Base-by-base conservation (phyloP, 192 early-diverging fungal genomes). In the Coemansia sp. region DNA sequence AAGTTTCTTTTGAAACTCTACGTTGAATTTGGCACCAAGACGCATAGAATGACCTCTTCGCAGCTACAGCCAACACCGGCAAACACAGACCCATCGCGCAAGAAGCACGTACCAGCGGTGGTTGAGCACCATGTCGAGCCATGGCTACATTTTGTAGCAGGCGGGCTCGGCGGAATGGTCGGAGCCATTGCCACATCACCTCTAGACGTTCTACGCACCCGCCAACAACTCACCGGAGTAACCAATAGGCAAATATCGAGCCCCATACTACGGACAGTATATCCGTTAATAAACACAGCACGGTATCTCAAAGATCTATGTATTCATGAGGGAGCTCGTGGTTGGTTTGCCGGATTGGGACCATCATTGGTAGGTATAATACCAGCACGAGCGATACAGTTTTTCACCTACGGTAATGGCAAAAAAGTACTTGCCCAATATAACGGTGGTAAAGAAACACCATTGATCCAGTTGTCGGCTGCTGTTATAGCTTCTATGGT, bases 351-450 rank as follows among this genome's bases (percentile, higher is more conserved):
- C 60, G 97, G 97, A n/a, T 67, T 99, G 33, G 93, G 95, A 1
- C 96, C 97, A 3, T 94, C 96, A 52, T 64, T 99, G 25, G 84
- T 93, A 16, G 97, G 96, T 25, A 93, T 99, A 8, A 88, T 99
- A 28, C 97, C 97, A n/a, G 90, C 95, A 60, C 87, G 95, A 69
- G 87, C 94, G 11, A 97, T 96, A 61, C 93, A 96, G 77, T 99
- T 99, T 72, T 91, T 89, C 54, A 85, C 90, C 2, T 99, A 99
- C 66, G 93, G 90, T 20, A 91, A 95, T 58, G 91, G 91, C 20
- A 99, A 98, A 72, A 86, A 85, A 52, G 66, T 87, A 3, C 90
- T 91, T 69, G 86, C 93, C 2, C 84, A 87, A 25, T 69, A 91
- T 58, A 95, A 94, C 56, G 63, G 85, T 52, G 91, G 92, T 17